A percentile compares a stretch with the other conserved stretches of the same genome.
phyloP scores from a whole-genome alignment of 2,329 filamentous ascomycete species.

The Stachybotrys chlorohalonatus region DNA sequence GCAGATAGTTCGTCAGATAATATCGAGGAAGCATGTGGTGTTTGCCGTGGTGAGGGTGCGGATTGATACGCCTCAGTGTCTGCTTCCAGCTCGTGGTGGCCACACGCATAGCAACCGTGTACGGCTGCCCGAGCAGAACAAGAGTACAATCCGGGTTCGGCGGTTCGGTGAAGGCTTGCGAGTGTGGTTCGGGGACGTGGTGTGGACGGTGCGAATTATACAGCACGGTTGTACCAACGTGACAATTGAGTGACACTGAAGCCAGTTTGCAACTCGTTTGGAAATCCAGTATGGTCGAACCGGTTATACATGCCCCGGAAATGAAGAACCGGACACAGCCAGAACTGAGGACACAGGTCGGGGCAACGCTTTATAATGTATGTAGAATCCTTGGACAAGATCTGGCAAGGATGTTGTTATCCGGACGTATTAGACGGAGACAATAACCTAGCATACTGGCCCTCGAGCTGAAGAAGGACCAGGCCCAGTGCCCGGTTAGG shows the following conservation, averaged over 20 bases:
- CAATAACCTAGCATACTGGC: neutral
- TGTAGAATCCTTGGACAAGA: neutral
- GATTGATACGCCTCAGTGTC: neutral
- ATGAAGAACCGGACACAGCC: too few species aligned
- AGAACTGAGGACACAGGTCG: too few species aligned
- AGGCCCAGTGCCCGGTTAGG: neutral
- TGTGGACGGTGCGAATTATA: neutral
- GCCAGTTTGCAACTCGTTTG: neutral
- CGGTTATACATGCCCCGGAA: too few species aligned
- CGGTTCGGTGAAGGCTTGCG: neutral
- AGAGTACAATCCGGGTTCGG: neutral
- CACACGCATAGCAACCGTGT: neutral
- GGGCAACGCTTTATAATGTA: neutral
- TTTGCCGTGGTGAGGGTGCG: neutral
- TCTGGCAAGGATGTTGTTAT: neutral
- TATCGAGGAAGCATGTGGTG: neutral
- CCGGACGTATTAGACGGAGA: too few species aligned
- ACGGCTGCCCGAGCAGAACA: neutral
- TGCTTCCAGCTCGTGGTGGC: neutral
- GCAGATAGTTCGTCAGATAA: neutral
- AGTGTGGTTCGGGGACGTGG: neutral
- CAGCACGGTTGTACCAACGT: too few species aligned
- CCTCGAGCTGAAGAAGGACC: neutral
- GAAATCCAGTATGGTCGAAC: too few species aligned
- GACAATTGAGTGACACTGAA: too few species aligned